phyloP scores from a whole-genome alignment of 2,329 filamentous ascomycete species.

The Salinomyces thailandicus region DNA sequence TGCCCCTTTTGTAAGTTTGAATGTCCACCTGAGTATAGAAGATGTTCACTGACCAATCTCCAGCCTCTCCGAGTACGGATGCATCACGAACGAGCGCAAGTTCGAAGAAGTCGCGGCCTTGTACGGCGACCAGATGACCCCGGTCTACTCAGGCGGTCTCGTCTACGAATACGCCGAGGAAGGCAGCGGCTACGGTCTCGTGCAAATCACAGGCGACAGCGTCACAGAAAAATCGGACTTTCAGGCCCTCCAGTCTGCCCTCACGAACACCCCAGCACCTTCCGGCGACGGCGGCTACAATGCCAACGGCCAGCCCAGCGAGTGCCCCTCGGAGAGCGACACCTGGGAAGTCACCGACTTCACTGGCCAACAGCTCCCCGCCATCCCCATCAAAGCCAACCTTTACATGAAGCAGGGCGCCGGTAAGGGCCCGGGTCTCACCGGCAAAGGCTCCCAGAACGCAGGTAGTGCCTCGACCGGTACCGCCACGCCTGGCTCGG shows the following conservation, averaged over 20 bases:
- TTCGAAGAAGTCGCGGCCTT: constrained; percentile 72
- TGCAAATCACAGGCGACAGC: constrained; percentile 47
- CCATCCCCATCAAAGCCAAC: constrained; percentile 45
- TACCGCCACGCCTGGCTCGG: constrained; percentile 42
- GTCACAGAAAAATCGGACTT: constrained; percentile 53
- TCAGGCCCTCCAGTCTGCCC: constrained; percentile 42
- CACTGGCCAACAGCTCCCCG: constrained; percentile 41
- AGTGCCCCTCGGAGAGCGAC: constrained; percentile 43
- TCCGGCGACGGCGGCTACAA: constrained; percentile 51
- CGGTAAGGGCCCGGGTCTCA: constrained; percentile 46
- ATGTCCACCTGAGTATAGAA: neutral
- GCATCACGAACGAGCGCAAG: constrained; percentile 67
- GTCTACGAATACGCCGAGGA: constrained; percentile 91
- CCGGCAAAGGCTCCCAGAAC: constrained; percentile 46
- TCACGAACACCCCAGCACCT: constrained; percentile 41
- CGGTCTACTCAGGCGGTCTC: constrained; percentile 87
- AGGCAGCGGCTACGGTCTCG: constrained; percentile 69
- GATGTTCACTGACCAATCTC: constrained; percentile 6
- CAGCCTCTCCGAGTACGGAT: constrained; percentile 84
- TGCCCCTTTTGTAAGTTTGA: constrained; percentile 60
- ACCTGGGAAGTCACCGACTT: constrained; percentile 47
- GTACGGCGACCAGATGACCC: constrained; percentile 73
- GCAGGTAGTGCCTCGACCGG: constrained; percentile 40
- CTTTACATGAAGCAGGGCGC: constrained; percentile 50
- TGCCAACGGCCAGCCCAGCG: constrained; percentile 39